Base-by-base conservation (phyloP, 169 alveolate species). In the Plasmodium relictum region DNA sequence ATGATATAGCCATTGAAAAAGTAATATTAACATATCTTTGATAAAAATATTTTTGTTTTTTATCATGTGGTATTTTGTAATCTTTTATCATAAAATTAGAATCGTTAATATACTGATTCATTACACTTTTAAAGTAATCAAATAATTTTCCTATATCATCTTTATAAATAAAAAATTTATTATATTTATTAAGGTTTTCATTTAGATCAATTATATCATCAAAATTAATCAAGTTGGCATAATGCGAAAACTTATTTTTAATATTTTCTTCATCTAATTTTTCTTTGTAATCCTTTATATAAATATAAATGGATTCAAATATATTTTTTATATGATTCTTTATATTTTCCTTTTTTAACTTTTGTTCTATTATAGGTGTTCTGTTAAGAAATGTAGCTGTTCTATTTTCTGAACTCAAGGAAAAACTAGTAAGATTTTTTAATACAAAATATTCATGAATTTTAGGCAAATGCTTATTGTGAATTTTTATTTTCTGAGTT, bases 361-460 rank as follows among this genome's bases (percentile, higher is more conserved):
- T 83, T 18, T 22, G 72, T 41, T 83, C 86, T 52, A 83, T 52
- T 61, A 83, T 20, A 20, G 85, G 85, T 0, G 50, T 52, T 71
- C 69, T 83, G 16, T 16, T 24, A 52, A 83, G 44, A 83, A 68
- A 83, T 26, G 65, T 69, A n/a, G 48, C 16, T 18, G 10, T 56
- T 20, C 20, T 41, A 42, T 39, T 73, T 56, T 83, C 68, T 42
- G 91, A 45, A 42, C 86, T 54, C 52, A 83, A 83, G 42, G 91
- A 63, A 52, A 83, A 66, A 16, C 80, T 83, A 14, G 48, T 37
- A 14, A 83, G 1, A 18, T 83, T 83, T 54, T 83, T 83, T 37
- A 83, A 69, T 41, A 68, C 85, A 71, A 83, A 83, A 83, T 83
- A 83, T 83, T 83, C 86, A 54, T 83, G 91, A n/a, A 56, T 12